Percentiles rank a stretch among this genome's conserved stretches.
Conservation (phyloP, 768 basidiomycete species). For the Lyophyllum shimeji region DNA sequence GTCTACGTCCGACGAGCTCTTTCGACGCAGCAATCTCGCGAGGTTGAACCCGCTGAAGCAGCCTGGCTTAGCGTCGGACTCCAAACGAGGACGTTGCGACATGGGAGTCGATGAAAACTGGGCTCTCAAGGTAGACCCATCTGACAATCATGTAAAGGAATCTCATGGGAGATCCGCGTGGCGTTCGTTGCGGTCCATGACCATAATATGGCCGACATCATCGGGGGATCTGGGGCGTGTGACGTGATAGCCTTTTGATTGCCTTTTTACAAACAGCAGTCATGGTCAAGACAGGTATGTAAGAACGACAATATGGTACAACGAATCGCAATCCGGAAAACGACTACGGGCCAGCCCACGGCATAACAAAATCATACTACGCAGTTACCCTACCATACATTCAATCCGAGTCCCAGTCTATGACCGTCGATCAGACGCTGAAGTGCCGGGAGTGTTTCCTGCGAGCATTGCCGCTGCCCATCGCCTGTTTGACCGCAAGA, state of each 20-base stretch:
- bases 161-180: background rate
- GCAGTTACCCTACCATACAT: too few species aligned
- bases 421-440: background rate
- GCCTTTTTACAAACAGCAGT: too few species aligned
- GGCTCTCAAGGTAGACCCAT: background rate
- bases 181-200: background rate
- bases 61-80: constrained; percentile 1
- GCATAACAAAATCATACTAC: too few species aligned
- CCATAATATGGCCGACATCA: background rate
- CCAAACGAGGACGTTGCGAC: background rate
- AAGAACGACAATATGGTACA: too few species aligned
- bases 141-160: background rate
- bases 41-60: constrained; percentile 16
- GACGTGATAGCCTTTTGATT: too few species aligned
- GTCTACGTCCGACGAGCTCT: background rate
- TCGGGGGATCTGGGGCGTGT: background rate
- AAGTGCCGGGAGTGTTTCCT: background rate
- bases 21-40: constrained; percentile 7
- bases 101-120: background rate
- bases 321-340: too few species aligned
- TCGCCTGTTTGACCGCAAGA: constrained; percentile 36
- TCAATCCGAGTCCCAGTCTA: background rate
- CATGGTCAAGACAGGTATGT: too few species aligned
- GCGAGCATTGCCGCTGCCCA: constrained; percentile 17
- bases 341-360: too few species aligned